Base-by-base conservation (phyloP, 768 basidiomycete genomes). In the Gelatoporia subvermispora region DNA sequence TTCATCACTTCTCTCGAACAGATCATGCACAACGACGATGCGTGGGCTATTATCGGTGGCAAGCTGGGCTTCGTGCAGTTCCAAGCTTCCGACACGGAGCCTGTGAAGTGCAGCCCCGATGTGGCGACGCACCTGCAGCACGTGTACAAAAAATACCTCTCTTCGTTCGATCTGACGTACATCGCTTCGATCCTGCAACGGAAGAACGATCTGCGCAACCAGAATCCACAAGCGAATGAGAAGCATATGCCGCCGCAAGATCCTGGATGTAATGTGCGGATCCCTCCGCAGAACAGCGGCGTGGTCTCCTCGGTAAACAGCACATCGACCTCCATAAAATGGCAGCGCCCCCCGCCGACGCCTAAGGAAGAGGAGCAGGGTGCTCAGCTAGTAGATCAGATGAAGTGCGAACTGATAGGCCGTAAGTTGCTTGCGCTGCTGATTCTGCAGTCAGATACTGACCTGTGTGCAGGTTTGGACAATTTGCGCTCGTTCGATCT, bases 1-100 rank as follows among this genome's bases (percentile, higher is more conserved):
- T 23, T 17, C 9, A 17, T 22, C 49, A 40, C 16, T 17, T 17
- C 23, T 5, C 25, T 13, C 25, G 16, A 21, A 17, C 39, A 49
- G 56, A 49, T 47, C 23, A 8, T 31, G 5, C 47, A 49, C 42
- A 43, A 75, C 41, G 84, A 31, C 13, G 28, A 85, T 28, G 52
- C 72, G 49, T 88, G 86, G 87, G 58, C 75, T 15, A 67, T 83
- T 39, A 77, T 89, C 48, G 87, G 77, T 16, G 86, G 76, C n/a
- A 75, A 74, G 20, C 70, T 89, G 64, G 82, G 79, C 16, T 79
- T 82, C 56, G 73, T 82, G 2, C 73, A 81, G 45, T 85, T 87
- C 54, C 81, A 81, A 2, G 82, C 67, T 9, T 31, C 28, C 28
- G 81, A 78, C 1, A 63, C 69, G 4, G 81, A 85, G 51, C 84